phyloP scores from a whole-genome alignment of 1,139 yeast species.

The Yamadazyma atmosphaerica region DNA sequence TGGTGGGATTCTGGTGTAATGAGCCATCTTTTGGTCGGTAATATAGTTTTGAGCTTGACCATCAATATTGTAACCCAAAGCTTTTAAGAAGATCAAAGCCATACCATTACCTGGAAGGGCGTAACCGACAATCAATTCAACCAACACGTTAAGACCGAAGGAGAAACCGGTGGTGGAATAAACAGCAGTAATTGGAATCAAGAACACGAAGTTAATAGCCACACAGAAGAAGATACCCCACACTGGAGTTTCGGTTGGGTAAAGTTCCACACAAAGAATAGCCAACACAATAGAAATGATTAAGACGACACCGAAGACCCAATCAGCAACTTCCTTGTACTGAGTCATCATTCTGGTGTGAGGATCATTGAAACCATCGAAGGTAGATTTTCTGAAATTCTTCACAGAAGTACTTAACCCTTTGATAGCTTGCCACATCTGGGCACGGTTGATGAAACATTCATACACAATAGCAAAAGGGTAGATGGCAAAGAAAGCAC shows the following conservation, averaged over 20 bases:
- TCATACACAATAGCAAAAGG: slow-evolving; percentile 44
- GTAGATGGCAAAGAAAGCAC: slow-evolving; percentile 39
- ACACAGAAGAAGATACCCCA: slow-evolving; percentile 59
- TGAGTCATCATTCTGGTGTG: slow-evolving; percentile 55
- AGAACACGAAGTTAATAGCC: slow-evolving; percentile 52
- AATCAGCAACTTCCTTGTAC: slow-evolving; percentile 62
- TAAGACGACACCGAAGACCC: slow-evolving; percentile 52
- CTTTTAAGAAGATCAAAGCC: slow-evolving; percentile 59
- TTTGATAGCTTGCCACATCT: slow-evolving; percentile 32
- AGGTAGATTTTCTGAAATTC: slow-evolving; percentile 44
- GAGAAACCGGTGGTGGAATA: slow-evolving; percentile 54
- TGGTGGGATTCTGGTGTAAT: slow-evolving; percentile 60
- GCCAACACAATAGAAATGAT: slow-evolving; percentile 48
- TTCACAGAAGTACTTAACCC: slow-evolving; percentile 17
- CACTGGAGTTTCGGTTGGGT: slow-evolving; percentile 50
- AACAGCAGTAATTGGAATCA: slow-evolving; percentile 51
- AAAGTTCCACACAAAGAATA: slow-evolving; percentile 44
- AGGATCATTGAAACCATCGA: slow-evolving; percentile 54
- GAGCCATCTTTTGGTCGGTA: slow-evolving; percentile 58
- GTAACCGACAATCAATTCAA: slow-evolving; percentile 61
- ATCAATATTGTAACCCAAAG: slow-evolving; percentile 58
- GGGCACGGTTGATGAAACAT: slow-evolving; percentile 36
- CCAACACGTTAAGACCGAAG: slow-evolving; percentile 57
- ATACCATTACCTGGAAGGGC: slow-evolving; percentile 63
- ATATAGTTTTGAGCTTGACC: slow-evolving; percentile 62